Percentiles rank a stretch among this genome's conserved stretches.
phyloP scores from a whole-genome alignment of 2,329 filamentous ascomycete genomes.

The Paraconiothyrium sp. region DNA sequence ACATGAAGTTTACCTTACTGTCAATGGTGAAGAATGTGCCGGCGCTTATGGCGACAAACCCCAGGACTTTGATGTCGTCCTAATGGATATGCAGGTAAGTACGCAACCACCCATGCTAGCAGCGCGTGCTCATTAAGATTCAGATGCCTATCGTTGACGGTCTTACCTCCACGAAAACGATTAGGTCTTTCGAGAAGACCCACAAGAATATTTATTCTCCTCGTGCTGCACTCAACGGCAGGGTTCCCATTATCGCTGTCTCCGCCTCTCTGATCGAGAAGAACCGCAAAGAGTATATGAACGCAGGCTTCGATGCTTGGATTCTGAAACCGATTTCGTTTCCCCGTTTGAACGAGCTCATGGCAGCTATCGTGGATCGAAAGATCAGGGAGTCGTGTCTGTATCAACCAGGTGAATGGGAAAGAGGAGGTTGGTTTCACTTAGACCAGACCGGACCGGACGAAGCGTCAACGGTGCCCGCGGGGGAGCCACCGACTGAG shows the following conservation, averaged over 20 bases:
- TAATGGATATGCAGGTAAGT: slow-evolving; percentile 93
- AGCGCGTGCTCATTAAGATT: slow-evolving; percentile 14
- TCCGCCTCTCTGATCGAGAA: slow-evolving; percentile 82
- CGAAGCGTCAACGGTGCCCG: slow-evolving; percentile 50
- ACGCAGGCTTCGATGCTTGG: slow-evolving; percentile 88
- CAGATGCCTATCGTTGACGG: slow-evolving; percentile 95
- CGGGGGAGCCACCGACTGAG: slow-evolving; percentile 26
- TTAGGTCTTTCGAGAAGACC: slow-evolving; percentile 74
- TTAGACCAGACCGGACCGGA: slow-evolving; percentile 49
- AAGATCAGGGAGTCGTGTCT: slow-evolving; percentile 68
- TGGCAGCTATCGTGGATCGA: slow-evolving; percentile 73
- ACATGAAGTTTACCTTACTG: slow-evolving; percentile 75
- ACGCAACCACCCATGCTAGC: background rate
- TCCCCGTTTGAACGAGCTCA: slow-evolving; percentile 72
- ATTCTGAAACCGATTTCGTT: slow-evolving; percentile 90
- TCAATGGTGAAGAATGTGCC: slow-evolving; percentile 88
- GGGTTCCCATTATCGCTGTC: slow-evolving; percentile 85
- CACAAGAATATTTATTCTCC: slow-evolving; percentile 65
- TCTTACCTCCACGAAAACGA: slow-evolving; percentile 82
- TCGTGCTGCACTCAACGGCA: slow-evolving; percentile 68
- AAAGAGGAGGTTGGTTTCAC: slow-evolving; percentile 85
- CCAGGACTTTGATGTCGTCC: slow-evolving; percentile 74
- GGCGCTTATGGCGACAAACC: slow-evolving; percentile 72
- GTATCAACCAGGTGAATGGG: slow-evolving; percentile 79
- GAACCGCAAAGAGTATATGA: slow-evolving; percentile 73